These are phyloP conservation scores for Hebeloma cylindrosporum DNA, from an alignment of 768 basidiomycete species.

Conservation along the genomic window DNA sequence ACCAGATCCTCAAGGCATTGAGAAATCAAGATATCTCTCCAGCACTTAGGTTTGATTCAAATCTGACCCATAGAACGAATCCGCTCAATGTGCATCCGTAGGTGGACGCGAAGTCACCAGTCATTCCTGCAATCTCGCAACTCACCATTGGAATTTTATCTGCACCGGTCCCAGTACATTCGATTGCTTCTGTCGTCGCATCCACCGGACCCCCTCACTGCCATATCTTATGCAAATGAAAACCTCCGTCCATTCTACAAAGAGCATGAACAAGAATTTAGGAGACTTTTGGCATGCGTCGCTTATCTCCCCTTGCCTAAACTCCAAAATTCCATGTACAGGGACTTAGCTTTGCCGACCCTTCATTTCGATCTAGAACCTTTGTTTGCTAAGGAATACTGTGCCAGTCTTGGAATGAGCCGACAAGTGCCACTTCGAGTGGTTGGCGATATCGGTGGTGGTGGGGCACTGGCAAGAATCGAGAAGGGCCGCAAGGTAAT, in stretches of 20 bases:
- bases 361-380: constrained; percentile 78
- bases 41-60: constrained; percentile 64
- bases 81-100: constrained; percentile 28
- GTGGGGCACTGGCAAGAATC: constrained; percentile 87
- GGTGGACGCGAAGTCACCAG: constrained; percentile 76
- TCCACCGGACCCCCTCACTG: constrained; percentile 54
- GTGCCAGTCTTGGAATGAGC: constrained; percentile 84
- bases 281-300: constrained; percentile 67
- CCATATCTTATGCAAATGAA: constrained; percentile 73
- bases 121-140: constrained; percentile 64
- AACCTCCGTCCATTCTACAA: constrained; percentile 64
- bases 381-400: constrained; percentile 87
- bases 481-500: constrained; percentile 94
- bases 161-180: constrained; percentile 90
- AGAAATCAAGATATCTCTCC: constrained; percentile 64
- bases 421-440: constrained; percentile 85
- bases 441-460: constrained; percentile 90
- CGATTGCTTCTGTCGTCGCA: constrained; percentile 67
- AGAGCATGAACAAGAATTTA: constrained; percentile 63
- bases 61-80: neutral
- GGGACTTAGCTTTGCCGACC: constrained; percentile 68
- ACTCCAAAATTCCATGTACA: constrained; percentile 71
- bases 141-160: constrained; percentile 84
- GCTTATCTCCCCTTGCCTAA: constrained; percentile 68
- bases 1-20: constrained; percentile 69